Conservation (phyloP, 2,329 filamentous ascomycete species). For the Elsinoe ampelina region DNA sequence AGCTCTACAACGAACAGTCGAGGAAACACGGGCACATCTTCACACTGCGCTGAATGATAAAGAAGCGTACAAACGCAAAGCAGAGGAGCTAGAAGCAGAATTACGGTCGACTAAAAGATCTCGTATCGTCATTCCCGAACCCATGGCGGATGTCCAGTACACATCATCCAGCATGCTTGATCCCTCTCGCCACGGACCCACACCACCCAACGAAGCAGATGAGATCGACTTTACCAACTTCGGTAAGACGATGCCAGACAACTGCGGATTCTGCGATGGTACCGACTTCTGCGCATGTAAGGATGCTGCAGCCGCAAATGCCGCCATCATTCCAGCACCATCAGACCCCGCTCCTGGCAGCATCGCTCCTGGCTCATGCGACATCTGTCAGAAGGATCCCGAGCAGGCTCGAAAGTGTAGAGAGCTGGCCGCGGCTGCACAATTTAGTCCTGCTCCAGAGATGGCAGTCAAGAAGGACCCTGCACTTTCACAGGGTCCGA, state of each 20-base stretch:
- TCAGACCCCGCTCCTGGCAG: conserved; percentile 1
- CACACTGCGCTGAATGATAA: conserved; percentile 7
- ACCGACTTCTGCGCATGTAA: conserved; percentile 16
- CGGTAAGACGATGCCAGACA: conserved; percentile 14
- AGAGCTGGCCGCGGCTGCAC: conserved; percentile 14
- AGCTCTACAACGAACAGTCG: background rate
- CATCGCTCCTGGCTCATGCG: conserved; percentile 17
- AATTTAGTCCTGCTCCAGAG: conserved; percentile 8
- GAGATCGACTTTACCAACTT: conserved; percentile 17
- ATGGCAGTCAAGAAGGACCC: conserved; percentile 7
- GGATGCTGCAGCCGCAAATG: conserved; percentile 6
- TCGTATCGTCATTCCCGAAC: conserved; percentile 1
- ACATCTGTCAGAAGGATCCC: conserved; percentile 17
- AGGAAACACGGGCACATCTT: background rate
- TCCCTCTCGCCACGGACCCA: conserved; percentile 1
- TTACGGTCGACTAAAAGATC: background rate
- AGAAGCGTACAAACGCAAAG: conserved; percentile 1
- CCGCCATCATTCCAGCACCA: conserved; percentile 5
- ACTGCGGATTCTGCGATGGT: conserved; percentile 17
- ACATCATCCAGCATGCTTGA: background rate
- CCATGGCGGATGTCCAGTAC: background rate
- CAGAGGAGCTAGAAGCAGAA: conserved; percentile 6
- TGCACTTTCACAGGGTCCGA: background rate
- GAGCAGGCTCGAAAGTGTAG: conserved; percentile 16
- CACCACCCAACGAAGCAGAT: conserved; percentile 15